A percentile compares a stretch with the other conserved stretches of the same genome.
Evolutionary conservation across 495 filamentous ascomycete species (phyloP).

Genomic region (Podospora fimiseda): DNA sequence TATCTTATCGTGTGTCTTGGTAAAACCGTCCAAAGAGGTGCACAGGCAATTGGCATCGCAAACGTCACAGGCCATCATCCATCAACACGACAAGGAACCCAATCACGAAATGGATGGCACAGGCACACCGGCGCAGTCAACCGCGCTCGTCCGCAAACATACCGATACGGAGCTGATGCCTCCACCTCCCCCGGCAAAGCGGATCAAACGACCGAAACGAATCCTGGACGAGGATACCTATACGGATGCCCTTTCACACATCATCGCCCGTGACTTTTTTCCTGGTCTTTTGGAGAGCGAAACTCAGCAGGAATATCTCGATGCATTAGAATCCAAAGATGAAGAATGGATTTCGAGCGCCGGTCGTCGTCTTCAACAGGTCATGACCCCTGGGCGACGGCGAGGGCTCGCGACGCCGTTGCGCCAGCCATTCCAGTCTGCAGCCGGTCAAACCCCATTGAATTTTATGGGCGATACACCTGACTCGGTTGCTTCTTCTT

Average conservation of each 20-base stretch:
- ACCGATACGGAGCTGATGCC: slow-evolving; percentile 75
- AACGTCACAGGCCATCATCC: background rate
- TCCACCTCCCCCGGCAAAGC: slow-evolving; percentile 78
- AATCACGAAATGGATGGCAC: slow-evolving; percentile 32
- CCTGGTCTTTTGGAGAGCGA: slow-evolving; percentile 82
- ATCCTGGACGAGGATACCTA: slow-evolving; percentile 94
- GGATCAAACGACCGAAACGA: slow-evolving; percentile 85
- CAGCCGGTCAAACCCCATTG: slow-evolving; percentile 40
- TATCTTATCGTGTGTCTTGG: background rate
- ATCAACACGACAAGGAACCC: too few species aligned
- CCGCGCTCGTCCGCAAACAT: slow-evolving; percentile 58
- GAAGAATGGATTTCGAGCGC: slow-evolving; percentile 80
- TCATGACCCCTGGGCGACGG: slow-evolving; percentile 71
- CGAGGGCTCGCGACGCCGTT: slow-evolving; percentile 24
- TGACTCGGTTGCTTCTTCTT: slow-evolving; percentile 32
- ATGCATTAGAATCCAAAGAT: slow-evolving; percentile 81
- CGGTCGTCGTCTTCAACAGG: slow-evolving; percentile 60
- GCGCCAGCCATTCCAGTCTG: slow-evolving; percentile 26
- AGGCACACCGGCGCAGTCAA: slow-evolving; percentile 15
- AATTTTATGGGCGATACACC: slow-evolving; percentile 62
- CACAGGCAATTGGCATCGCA: background rate
- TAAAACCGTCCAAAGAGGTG: background rate
- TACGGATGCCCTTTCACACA: slow-evolving; percentile 82
- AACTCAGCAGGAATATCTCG: slow-evolving; percentile 83
- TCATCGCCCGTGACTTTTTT: slow-evolving; percentile 96